These are phyloP conservation scores for Mortierella sp. DNA, from an alignment of 371 early-diverging fungal species.

Conservation along the genomic window DNA sequence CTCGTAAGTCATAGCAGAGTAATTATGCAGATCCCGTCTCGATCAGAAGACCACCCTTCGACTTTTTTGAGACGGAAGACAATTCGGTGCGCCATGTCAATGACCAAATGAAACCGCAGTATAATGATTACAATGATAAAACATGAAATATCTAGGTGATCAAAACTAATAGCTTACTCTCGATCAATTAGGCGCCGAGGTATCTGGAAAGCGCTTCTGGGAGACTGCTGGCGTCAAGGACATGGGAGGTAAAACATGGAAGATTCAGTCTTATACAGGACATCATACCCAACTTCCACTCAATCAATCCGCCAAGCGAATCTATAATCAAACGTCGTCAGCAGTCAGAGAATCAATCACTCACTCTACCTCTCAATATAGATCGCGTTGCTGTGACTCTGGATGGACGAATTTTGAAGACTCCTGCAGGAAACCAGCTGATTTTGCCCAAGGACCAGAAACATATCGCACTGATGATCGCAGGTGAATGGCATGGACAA, in stretches of 20 bases:
- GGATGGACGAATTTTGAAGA: conserved; percentile 86
- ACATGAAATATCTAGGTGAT: no score
- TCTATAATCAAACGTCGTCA: no score
- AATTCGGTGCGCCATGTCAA: no score
- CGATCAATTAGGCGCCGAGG: conserved; percentile 61
- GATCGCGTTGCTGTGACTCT: conserved; percentile 75
- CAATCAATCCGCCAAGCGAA: no score
- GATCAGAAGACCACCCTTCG: no score
- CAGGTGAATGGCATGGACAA: conserved; percentile 96
- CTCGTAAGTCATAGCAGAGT: conserved; percentile 28
- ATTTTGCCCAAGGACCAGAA: conserved; percentile 68
- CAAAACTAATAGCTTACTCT: neutral
- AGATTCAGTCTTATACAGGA: no score
- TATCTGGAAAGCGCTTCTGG: conserved; percentile 83
- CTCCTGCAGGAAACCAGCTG: conserved; percentile 83
- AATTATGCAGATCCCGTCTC: neutral
- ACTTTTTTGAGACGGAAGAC: no score
- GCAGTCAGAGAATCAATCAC: no score
- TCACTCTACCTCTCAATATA: conserved; percentile 14
- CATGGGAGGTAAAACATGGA: conserved; percentile 60
- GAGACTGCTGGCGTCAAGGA: conserved; percentile 74
- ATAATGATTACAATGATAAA: no score
- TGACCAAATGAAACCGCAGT: no score
- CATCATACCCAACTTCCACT: no score
- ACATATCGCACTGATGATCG: conserved; percentile 83